These are phyloP conservation scores for Sphagnurus paluster DNA, from an alignment of 1,284 basidiomycete species.

Conservation along the genomic window DNA sequence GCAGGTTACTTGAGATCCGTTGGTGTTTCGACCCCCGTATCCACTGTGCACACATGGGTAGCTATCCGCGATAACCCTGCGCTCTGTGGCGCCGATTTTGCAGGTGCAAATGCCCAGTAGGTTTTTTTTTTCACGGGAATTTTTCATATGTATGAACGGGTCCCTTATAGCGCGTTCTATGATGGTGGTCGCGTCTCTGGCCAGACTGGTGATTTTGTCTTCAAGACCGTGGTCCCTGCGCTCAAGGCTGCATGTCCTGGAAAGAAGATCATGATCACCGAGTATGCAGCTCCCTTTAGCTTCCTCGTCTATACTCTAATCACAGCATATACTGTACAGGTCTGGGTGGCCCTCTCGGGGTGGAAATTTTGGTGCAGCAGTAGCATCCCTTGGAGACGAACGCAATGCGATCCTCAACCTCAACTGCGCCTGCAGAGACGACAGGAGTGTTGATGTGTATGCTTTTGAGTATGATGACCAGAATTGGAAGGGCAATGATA, in stretches of 20 bases:
- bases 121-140: conserved; percentile 1
- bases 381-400: conserved; percentile 29
- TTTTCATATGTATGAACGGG: not conserved
- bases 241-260: conserved; percentile 33
- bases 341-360: conserved; percentile 41
- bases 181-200: conserved; percentile 28
- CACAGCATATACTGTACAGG: conserved; percentile 16
- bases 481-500: conserved; percentile 33
- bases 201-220: conserved; percentile 35
- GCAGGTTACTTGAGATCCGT: conserved; percentile 34
- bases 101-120: conserved; percentile 39
- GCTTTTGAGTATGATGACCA: conserved; percentile 39
- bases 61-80: conserved; percentile 29
- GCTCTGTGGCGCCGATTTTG: conserved; percentile 36
- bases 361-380: conserved; percentile 23
- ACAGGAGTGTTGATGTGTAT: conserved; percentile 31
- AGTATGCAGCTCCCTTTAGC: conserved; percentile 23
- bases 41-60: conserved; percentile 38
- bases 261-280: conserved; percentile 35
- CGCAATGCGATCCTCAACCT: conserved; percentile 29
- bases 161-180: conserved; percentile 30
- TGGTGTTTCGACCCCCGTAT: conserved; percentile 34
- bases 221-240: conserved; percentile 35
- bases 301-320: not conserved
- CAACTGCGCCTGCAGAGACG: conserved; percentile 34